Evolutionary conservation across 2,329 filamentous ascomycete species (phyloP).

Genomic region (Aspergillus fumigatus): DNA sequence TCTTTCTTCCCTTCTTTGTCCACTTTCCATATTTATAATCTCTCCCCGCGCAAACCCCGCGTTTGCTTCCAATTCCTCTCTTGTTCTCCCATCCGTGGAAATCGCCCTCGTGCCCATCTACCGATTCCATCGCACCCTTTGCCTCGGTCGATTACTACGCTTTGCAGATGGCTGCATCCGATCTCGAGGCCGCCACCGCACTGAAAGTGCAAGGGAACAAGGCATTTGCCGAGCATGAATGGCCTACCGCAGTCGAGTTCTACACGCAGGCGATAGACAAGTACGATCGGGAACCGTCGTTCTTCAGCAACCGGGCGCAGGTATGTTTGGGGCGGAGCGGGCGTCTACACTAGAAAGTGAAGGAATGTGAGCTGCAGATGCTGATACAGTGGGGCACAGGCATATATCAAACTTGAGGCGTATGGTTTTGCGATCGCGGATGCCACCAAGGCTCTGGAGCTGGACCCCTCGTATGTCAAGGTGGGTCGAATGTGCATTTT

Average conservation of each 20-base stretch:
- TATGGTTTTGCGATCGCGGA: conserved; percentile 91
- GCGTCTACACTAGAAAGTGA: conserved; percentile 30
- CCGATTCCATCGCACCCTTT: conserved; percentile 12
- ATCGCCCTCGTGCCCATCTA: conserved; percentile 24
- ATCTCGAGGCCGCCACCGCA: conserved; percentile 66
- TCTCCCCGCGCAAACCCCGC: no score
- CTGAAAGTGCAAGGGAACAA: conserved; percentile 94
- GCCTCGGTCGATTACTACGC: conserved; percentile 1
- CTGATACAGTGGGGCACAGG: conserved; percentile 48
- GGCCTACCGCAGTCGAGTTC: conserved; percentile 71
- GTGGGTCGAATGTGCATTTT: conserved; percentile 40
- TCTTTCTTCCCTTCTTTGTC: background rate
- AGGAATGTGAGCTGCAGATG: background rate
- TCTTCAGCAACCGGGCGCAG: conserved; percentile 92
- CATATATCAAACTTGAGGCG: conserved; percentile 90
- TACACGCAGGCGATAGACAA: conserved; percentile 85
- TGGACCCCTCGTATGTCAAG: conserved; percentile 86
- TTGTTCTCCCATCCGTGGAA: conserved; percentile 7
- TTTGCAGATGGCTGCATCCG: conserved; percentile 37
- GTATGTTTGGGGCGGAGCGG: conserved; percentile 47
- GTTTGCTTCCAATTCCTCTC: conserved; percentile 4
- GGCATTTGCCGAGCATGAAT: conserved; percentile 84
- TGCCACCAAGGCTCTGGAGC: conserved; percentile 83
- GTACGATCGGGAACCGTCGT: conserved; percentile 78
- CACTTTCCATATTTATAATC: conserved; percentile 1